Percentiles rank a stretch among this genome's conserved stretches.
phyloP scores from a whole-genome alignment of 257 asterid species.

The Solanum clarkiae region DNA sequence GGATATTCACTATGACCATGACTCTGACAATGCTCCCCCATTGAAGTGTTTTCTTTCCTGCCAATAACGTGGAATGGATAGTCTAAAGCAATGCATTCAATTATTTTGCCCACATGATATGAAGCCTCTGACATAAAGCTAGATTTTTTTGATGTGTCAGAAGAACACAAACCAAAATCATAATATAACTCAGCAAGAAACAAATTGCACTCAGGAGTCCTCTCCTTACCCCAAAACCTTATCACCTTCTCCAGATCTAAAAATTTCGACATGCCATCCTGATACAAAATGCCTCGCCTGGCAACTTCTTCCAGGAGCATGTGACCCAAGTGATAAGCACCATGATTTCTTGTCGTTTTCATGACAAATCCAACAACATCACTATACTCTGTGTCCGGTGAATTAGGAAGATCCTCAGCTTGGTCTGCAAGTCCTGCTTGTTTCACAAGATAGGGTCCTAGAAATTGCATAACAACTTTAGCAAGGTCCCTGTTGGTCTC shows the following conservation, averaged over 20 bases:
- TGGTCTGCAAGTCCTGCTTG: slow-evolving; percentile 27
- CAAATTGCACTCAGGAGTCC: slow-evolving; percentile 77
- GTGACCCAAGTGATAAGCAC: slow-evolving; percentile 79
- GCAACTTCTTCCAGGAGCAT: slow-evolving; percentile 79
- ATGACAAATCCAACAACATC: slow-evolving; percentile 61
- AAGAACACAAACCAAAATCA: slow-evolving; percentile 61
- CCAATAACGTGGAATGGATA: slow-evolving; percentile 37
- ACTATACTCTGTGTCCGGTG: slow-evolving; percentile 36
- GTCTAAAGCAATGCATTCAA: slow-evolving; percentile 66
- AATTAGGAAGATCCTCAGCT: slow-evolving; percentile 24
- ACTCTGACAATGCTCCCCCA: slow-evolving; percentile 14
- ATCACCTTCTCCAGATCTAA: slow-evolving; percentile 84
- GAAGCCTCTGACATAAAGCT: slow-evolving; percentile 62
- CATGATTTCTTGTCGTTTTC: slow-evolving; percentile 41
- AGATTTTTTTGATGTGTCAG: slow-evolving; percentile 28
- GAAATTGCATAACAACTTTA: slow-evolving; percentile 60
- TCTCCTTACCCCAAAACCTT: slow-evolving; percentile 71
- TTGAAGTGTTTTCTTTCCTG: slow-evolving; percentile 14
- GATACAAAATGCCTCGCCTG: slow-evolving; percentile 34
- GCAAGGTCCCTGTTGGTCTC: slow-evolving; percentile 61
- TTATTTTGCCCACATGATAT: slow-evolving; percentile 80
- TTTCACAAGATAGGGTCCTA: slow-evolving; percentile 47
- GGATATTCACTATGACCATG: slow-evolving; percentile 24
- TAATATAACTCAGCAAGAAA: slow-evolving; percentile 86
- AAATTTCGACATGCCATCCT: slow-evolving; percentile 39